These are phyloP conservation scores for Thyridium curvatum DNA, from an alignment of 2,329 filamentous ascomycete genomes.

Conservation along the genomic window DNA sequence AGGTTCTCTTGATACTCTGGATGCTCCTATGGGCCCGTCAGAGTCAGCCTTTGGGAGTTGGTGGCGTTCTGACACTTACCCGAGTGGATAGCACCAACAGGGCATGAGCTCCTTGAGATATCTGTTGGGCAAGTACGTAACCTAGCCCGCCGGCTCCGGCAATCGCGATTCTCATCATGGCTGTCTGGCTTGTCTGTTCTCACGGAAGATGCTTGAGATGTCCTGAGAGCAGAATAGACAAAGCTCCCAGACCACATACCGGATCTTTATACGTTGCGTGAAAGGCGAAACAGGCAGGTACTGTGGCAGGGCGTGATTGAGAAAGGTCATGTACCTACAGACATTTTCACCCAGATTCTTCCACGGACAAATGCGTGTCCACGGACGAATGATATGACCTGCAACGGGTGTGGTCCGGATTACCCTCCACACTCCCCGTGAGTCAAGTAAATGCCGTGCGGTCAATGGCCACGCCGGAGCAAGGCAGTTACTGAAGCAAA, in stretches of 20 bases:
- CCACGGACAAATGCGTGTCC: too few relatives aligned
- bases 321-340: too few relatives aligned
- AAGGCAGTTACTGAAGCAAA: neutral
- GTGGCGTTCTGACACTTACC: conserved; percentile 31
- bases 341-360: too few relatives aligned
- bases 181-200: neutral
- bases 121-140: conserved; percentile 40
- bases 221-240: too few relatives aligned
- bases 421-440: neutral
- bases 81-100: conserved; percentile 64
- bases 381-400: conserved; percentile 1
- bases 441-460: neutral
- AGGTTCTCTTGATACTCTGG: conserved; percentile 43
- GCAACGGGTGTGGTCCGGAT: neutral
- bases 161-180: conserved; percentile 43
- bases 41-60: neutral
- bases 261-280: too few relatives aligned
- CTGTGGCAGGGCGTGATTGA: neutral
- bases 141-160: conserved; percentile 40
- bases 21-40: conserved; percentile 35
- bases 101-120: conserved; percentile 59
- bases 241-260: too few relatives aligned
- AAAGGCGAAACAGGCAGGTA: neutral
- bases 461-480: neutral
- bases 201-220: too few relatives aligned